Base-by-base conservation (phyloP, 2,329 filamentous ascomycete genomes). In the Hypoxylon sp. region DNA sequence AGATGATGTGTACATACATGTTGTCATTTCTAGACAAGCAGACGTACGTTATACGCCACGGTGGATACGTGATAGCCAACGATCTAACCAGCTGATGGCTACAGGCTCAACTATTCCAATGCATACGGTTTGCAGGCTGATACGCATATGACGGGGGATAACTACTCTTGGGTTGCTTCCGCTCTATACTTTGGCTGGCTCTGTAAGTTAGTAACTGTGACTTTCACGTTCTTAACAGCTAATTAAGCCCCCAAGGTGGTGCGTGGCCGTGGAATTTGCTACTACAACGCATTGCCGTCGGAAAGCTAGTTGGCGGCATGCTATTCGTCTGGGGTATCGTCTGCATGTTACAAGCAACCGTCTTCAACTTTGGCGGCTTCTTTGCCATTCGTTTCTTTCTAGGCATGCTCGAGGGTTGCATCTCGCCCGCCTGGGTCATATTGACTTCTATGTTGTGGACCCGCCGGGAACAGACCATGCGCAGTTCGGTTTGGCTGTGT, bases 171-270 rank as follows among this genome's bases (percentile, higher is more conserved):
- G 79, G 79, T 81, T 10, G 78, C 79, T 22, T 79, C 79, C 2
- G 78, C 79, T 8, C 74, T 79, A 56, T 79, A 81, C 59, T 80
- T 82, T 54, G 80, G 80, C 24, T 82, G 78, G 70, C 74, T 81
- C 1, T 67, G 68, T 70, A 59, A 52, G 68, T 52, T n/a, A 41
- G 6, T n/a, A 4, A 11, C 22, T 50, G 7, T 28, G 7, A 28
- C 1, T 6, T 13, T 13, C 32, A 19, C 13, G 20, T 49, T 22
- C 8, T 2, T 20, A 19, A 43, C 15, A 30, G 28, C 58, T 64
- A 49, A 67, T 26, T 19, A 2, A n/a, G 19, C 11, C 11, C 3
- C 32, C 3, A 30, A 60, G 68, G 74, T 41, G 78, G 77, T 51
- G 75, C 77, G 1, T 78, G 77, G 41, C 80, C 79, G 1, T 76